These are phyloP conservation scores for Glycine soja DNA, from an alignment of 306 rosid species.

Conservation along the genomic window DNA sequence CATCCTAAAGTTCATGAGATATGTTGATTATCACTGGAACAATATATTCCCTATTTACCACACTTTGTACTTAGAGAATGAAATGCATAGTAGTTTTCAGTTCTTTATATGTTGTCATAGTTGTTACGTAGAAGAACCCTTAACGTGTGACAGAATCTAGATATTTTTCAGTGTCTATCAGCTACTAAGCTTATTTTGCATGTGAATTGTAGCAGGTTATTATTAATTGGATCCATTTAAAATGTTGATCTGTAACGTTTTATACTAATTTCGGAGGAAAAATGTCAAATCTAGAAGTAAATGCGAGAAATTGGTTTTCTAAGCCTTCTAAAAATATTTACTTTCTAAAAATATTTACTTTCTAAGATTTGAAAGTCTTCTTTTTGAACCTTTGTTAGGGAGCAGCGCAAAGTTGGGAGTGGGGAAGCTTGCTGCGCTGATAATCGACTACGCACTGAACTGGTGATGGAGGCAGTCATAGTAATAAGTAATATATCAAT, in stretches of 20 bases:
- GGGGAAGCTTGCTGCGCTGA: constrained; percentile 67
- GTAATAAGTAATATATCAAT: constrained; percentile 66
- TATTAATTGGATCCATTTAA: constrained; percentile 19
- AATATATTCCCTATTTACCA: constrained; percentile 9
- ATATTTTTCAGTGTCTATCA: constrained; percentile 22
- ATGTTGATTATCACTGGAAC: constrained; percentile 21
- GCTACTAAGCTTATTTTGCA: background rate
- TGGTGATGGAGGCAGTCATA: constrained; percentile 75
- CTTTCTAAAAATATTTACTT: constrained; percentile 40
- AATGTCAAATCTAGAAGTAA: constrained; percentile 14
- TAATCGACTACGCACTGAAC: constrained; percentile 51
- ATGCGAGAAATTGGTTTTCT: constrained; percentile 33
- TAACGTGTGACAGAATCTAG: constrained; percentile 15
- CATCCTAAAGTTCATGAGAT: constrained; percentile 22
- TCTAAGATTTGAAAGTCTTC: constrained; percentile 31
- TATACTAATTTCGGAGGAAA: constrained; percentile 16
- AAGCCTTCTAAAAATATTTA: constrained; percentile 35
- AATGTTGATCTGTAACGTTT: constrained; percentile 11
- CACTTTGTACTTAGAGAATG: constrained; percentile 16
- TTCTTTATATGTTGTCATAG: constrained; percentile 25
- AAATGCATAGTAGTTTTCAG: constrained; percentile 11
- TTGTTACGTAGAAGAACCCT: constrained; percentile 19
- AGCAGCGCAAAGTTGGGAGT: constrained; percentile 77
- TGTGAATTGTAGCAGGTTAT: constrained; percentile 18
- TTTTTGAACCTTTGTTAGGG: constrained; percentile 56